A percentile compares a stretch with the other conserved stretches of the same genome.
Evolutionary conservation across 2,329 filamentous ascomycete genomes (phyloP).

Genomic region (Hymenoscyphus occultus): DNA sequence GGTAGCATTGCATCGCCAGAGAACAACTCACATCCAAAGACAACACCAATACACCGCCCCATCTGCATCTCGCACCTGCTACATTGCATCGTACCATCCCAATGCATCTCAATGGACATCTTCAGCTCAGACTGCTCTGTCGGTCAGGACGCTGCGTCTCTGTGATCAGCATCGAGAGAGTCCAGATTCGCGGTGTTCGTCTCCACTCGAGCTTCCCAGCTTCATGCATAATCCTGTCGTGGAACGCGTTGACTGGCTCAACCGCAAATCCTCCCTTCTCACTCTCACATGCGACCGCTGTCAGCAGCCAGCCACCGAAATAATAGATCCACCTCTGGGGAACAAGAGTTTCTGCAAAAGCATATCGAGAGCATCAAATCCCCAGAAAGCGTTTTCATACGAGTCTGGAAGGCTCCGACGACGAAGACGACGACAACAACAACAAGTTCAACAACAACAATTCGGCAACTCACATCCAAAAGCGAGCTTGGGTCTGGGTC

Average conservation of each 20-base stretch:
- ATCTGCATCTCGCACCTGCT: background rate
- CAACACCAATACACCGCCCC: background rate
- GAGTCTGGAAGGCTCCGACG: too few relatives aligned
- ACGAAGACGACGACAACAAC: too few relatives aligned
- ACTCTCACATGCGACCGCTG: slow-evolving; percentile 11
- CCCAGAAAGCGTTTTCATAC: too few relatives aligned
- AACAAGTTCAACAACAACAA: too few relatives aligned
- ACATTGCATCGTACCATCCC: background rate
- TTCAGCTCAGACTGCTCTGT: background rate
- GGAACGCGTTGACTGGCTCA: slow-evolving; percentile 12
- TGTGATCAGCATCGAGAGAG: background rate
- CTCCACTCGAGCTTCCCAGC: background rate
- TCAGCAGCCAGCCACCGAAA: background rate
- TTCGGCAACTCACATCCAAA: too few relatives aligned
- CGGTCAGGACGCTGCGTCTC: too few relatives aligned
- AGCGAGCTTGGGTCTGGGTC: too few relatives aligned
- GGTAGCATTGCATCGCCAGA: too few relatives aligned
- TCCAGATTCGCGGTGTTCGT: background rate
- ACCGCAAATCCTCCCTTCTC: background rate
- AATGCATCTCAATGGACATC: background rate
- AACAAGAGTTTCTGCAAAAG: background rate
- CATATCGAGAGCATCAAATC: too few relatives aligned
- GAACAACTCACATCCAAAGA: too few relatives aligned
- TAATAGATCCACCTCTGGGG: background rate
- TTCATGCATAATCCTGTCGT: slow-evolving; percentile 11